A percentile compares a stretch with the other conserved stretches of the same genome.
Conservation (phyloP, 148 eudicot genomes). For the Chenopodium suecicum region DNA sequence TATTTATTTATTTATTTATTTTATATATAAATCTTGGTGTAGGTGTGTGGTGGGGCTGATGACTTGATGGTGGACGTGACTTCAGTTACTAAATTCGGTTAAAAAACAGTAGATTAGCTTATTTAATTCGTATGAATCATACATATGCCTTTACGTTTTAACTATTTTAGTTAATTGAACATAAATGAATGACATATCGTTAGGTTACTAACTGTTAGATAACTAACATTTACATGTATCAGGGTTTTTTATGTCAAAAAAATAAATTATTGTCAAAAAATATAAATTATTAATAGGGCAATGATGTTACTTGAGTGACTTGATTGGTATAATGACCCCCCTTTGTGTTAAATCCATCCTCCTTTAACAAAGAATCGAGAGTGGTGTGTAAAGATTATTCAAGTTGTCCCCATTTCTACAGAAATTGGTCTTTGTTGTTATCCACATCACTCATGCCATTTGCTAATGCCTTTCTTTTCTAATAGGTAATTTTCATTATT, state of each 20-base stretch:
- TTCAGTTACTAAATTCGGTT: too few species aligned
- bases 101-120: too few species aligned
- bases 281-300: not conserved
- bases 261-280: too few species aligned
- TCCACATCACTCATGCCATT: slow-evolving; percentile 13
- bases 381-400: slow-evolving; percentile 22
- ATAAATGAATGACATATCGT: not conserved
- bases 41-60: not conserved
- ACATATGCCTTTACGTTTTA: too few species aligned
- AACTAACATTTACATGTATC: too few species aligned
- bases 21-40: too few species aligned
- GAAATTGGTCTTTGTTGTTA: slow-evolving; percentile 20
- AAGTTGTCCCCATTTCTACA: slow-evolving; percentile 6
- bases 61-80: not conserved
- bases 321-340: slow-evolving; percentile 11
- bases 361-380: not conserved
- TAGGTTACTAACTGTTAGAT: not conserved
- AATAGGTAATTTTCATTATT: not conserved
- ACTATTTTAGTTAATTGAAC: not conserved
- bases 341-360: slow-evolving; percentile 19
- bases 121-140: too few species aligned
- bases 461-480: not conserved
- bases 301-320: slow-evolving; percentile 18
- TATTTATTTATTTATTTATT: too few species aligned
- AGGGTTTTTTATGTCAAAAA: too few species aligned